phyloP scores from a whole-genome alignment of 1,139 yeast species.

The Arxiozyma telluris region DNA sequence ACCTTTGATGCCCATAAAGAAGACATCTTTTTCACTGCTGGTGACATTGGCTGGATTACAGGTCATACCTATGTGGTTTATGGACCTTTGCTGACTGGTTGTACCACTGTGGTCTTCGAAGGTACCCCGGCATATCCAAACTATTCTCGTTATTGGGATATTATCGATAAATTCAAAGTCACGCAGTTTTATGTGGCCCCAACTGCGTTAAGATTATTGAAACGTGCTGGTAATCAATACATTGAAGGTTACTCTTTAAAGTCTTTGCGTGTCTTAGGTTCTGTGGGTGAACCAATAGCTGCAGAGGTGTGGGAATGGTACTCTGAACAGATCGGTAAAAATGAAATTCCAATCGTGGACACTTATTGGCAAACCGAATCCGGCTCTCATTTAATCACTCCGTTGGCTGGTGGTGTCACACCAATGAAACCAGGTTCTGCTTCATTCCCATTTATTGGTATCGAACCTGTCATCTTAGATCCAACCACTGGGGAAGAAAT shows the following conservation, averaged over 20 bases:
- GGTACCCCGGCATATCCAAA: conserved; percentile 83
- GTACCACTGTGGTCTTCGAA: conserved; percentile 74
- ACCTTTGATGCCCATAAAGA: conserved; percentile 68
- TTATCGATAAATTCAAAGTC: conserved; percentile 66
- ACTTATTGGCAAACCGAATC: conserved; percentile 84
- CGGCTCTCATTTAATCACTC: conserved; percentile 64
- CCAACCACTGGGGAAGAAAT: conserved; percentile 65
- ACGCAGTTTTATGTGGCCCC: conserved; percentile 88
- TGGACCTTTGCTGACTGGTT: conserved; percentile 72
- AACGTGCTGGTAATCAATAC: conserved; percentile 68
- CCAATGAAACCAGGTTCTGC: conserved; percentile 78
- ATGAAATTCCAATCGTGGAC: conserved; percentile 64
- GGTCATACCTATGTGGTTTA: conserved; percentile 80
- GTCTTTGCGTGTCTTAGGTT: conserved; percentile 64
- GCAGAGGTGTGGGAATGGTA: conserved; percentile 94
- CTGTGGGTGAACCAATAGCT: conserved; percentile 90
- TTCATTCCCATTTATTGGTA: conserved; percentile 69
- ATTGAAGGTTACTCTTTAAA: conserved; percentile 57
- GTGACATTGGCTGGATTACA: conserved; percentile 85
- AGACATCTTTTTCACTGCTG: conserved; percentile 72
- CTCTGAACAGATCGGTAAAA: conserved; percentile 67
- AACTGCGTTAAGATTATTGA: conserved; percentile 73
- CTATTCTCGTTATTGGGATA: conserved; percentile 75
- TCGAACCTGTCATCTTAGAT: conserved; percentile 59
- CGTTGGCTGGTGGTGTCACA: conserved; percentile 53